Evolutionary conservation across 345 rosid species (phyloP).

Genomic region (Linum usitatissimum): DNA sequence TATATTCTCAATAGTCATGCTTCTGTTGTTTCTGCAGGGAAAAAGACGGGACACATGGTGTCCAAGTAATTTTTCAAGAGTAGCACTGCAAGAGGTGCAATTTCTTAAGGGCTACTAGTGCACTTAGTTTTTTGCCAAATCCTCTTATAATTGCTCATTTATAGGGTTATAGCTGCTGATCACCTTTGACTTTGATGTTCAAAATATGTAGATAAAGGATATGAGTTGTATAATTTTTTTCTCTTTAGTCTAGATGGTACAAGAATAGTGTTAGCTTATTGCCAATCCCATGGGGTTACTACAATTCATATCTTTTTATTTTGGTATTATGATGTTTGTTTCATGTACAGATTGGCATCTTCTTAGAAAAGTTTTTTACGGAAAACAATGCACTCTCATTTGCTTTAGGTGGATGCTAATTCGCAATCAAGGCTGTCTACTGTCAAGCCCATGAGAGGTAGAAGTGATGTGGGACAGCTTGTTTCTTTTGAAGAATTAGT

Average conservation of each 20-base stretch:
- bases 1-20: not conserved
- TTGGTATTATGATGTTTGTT: too few relatives aligned
- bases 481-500: slow-evolving; percentile 62
- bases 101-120: not conserved
- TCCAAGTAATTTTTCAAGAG: slow-evolving; percentile 49
- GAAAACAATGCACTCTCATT: not conserved
- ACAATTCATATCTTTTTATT: too few relatives aligned
- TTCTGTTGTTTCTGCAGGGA: slow-evolving; percentile 30
- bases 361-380: too few relatives aligned
- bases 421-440: slow-evolving; percentile 40
- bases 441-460: slow-evolving; percentile 28
- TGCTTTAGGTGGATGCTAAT: slow-evolving; percentile 33
- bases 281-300: too few relatives aligned
- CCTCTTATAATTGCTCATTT: too few relatives aligned
- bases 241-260: too few relatives aligned
- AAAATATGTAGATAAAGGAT: not conserved
- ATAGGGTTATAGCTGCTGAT: too few relatives aligned
- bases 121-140: too few relatives aligned
- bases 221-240: not conserved
- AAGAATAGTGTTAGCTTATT: too few relatives aligned
- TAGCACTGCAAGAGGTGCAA: slow-evolving; percentile 36
- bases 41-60: slow-evolving; percentile 97
- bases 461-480: slow-evolving; percentile 48
- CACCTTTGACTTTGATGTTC: too few relatives aligned
- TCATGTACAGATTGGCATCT: too few relatives aligned